phyloP scores from a whole-genome alignment of 441 rosid genomes.

The Gossypium lobatum region DNA sequence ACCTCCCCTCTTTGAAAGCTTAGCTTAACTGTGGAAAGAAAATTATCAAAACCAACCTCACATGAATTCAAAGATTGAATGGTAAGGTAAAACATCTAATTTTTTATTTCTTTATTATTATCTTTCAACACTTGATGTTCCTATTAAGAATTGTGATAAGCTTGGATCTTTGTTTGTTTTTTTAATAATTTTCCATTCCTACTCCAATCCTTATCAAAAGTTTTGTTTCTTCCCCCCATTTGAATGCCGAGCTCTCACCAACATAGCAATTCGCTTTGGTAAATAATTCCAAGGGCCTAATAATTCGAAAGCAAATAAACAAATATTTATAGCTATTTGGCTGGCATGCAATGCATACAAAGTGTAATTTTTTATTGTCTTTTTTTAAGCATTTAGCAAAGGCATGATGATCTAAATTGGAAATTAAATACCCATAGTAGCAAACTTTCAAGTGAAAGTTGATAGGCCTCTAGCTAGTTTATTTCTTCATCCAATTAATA shows the following conservation, averaged over 20 bases:
- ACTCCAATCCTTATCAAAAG: slow-evolving; percentile 23
- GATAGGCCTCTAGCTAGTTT: background rate
- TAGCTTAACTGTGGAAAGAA: slow-evolving; percentile 22
- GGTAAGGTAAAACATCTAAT: slow-evolving; percentile 18
- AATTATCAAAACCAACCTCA: slow-evolving; percentile 17
- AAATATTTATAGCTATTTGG: background rate
- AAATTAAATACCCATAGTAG: background rate
- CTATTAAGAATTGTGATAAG: slow-evolving; percentile 33
- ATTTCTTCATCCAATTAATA: background rate
- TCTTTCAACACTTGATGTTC: background rate
- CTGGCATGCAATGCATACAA: too few species aligned
- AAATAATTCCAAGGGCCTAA: background rate
- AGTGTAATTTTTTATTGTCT: background rate
- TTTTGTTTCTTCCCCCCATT: background rate
- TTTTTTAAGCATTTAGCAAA: background rate
- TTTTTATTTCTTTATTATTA: slow-evolving; percentile 14
- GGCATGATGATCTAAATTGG: background rate
- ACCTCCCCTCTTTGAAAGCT: slow-evolving; percentile 30
- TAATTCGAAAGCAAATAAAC: background rate
- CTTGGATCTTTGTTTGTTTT: slow-evolving; percentile 18
- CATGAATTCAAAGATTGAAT: slow-evolving; percentile 25
- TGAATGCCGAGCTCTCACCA: slow-evolving; percentile 9
- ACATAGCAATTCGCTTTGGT: background rate
- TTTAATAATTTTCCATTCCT: slow-evolving; percentile 18
- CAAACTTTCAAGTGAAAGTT: background rate